phyloP scores from a whole-genome alignment of 305 asterid genomes.

The Ajuga reptans region DNA sequence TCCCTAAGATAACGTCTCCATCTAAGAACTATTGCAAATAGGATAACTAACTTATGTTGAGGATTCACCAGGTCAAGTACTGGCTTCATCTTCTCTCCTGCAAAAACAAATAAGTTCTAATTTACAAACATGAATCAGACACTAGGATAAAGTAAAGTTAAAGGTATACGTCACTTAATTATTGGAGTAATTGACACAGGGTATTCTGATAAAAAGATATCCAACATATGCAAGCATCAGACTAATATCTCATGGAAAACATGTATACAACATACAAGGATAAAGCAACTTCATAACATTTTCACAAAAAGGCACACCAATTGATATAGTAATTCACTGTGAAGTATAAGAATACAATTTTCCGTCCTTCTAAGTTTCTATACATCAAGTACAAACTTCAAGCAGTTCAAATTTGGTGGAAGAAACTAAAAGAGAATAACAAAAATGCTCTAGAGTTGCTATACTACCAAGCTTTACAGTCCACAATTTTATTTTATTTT shows the following conservation, averaged over 20 bases:
- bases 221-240: neutral
- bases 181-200: neutral
- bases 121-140: constrained; percentile 20
- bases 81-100: constrained; percentile 62
- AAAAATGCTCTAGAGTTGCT: neutral
- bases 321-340: neutral
- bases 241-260: constrained; percentile 3
- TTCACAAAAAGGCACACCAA: neutral
- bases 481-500: neutral
- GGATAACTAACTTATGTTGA: constrained; percentile 74
- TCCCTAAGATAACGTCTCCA: constrained; percentile 9
- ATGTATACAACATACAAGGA: neutral
- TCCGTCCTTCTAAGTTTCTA: neutral
- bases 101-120: constrained; percentile 26
- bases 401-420: neutral
- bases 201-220: neutral
- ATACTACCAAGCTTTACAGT: neutral
- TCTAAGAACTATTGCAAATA: constrained; percentile 13
- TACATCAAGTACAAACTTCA: neutral
- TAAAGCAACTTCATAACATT: neutral
- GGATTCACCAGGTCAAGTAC: constrained; percentile 84
- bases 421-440: neutral
- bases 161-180: neutral
- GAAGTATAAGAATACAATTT: neutral
- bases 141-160: constrained; percentile 1